Conservation (phyloP, 1,139 yeast genomes). For the Saccharomyces pastorianus region DNA sequence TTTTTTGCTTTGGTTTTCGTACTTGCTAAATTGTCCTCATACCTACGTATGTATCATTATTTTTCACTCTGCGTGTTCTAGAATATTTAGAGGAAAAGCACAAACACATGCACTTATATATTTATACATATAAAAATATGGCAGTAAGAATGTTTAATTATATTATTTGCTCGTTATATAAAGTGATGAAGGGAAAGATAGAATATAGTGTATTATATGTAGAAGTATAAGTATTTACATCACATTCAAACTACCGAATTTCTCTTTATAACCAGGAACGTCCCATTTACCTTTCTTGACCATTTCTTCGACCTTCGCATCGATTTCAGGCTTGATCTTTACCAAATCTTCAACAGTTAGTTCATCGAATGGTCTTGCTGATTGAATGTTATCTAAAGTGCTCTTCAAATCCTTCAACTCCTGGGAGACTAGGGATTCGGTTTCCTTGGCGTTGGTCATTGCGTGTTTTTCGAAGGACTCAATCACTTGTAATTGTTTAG, state of each 20-base stretch:
- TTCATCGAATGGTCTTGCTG: constrained; percentile 96
- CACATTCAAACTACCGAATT: constrained; percentile 90
- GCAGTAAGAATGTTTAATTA: not conserved
- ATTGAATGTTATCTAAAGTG: constrained; percentile 87
- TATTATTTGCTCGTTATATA: constrained; percentile 2
- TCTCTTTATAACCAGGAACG: constrained; percentile 96
- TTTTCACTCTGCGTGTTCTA: no score
- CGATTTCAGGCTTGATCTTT: constrained; percentile 95
- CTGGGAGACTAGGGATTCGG: constrained; percentile 79
- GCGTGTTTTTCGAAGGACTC: constrained; percentile 94
- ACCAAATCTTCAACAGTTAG: constrained; percentile 91
- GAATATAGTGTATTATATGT: not conserved
- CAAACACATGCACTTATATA: not conserved
- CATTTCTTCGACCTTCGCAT: constrained; percentile 90
- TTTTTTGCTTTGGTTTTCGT: not conserved
- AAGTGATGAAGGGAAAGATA: not conserved
- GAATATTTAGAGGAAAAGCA: no score
- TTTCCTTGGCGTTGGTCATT: constrained; percentile 86
- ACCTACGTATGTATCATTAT: no score
- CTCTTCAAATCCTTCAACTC: constrained; percentile 80
- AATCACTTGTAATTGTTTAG: constrained; percentile 85
- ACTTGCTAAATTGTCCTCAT: not conserved
- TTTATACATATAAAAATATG: not conserved
- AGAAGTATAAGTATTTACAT: constrained; percentile 45
- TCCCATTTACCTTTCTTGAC: constrained; percentile 96